phyloP scores from a whole-genome alignment of 2,329 filamentous ascomycete species.

The Microcyclosporella mali region DNA sequence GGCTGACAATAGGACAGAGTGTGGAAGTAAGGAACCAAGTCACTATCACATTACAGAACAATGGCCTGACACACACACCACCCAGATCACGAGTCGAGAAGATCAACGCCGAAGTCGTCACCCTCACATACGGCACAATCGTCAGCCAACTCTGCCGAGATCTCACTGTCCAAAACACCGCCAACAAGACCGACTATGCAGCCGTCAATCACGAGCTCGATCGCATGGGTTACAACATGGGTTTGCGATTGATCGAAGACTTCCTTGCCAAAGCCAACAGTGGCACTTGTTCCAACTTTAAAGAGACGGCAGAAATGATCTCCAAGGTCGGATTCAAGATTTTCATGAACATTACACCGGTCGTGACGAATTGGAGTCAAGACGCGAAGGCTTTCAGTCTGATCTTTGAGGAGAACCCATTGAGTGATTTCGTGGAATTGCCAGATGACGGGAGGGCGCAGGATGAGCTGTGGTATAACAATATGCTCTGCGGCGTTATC shows the following conservation, averaged over 20 bases:
- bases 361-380: constrained; percentile 88
- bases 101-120: constrained; percentile 95
- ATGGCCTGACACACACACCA: not conserved
- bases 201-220: constrained; percentile 98
- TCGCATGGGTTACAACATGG: constrained; percentile 99
- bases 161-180: constrained; percentile 46
- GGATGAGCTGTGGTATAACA: constrained; percentile 97
- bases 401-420: constrained; percentile 91
- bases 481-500: constrained; percentile 89
- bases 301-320: constrained; percentile 95
- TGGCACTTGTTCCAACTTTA: constrained; percentile 83
- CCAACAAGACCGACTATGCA: constrained; percentile 72
- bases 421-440: constrained; percentile 95
- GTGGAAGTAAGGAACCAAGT: constrained; percentile 69
- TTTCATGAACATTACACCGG: constrained; percentile 92
- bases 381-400: constrained; percentile 96
- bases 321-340: constrained; percentile 99
- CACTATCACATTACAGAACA: constrained; percentile 9
- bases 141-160: constrained; percentile 95
- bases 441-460: constrained; percentile 93
- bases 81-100: constrained; percentile 90
- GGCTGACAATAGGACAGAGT: constrained; percentile 54
- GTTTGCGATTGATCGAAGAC: constrained; percentile 90
- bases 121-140: constrained; percentile 94
- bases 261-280: constrained; percentile 94